Evolutionary conservation across 2,329 filamentous ascomycete genomes (phyloP).

Genomic region (Hypoxylon sp.): DNA sequence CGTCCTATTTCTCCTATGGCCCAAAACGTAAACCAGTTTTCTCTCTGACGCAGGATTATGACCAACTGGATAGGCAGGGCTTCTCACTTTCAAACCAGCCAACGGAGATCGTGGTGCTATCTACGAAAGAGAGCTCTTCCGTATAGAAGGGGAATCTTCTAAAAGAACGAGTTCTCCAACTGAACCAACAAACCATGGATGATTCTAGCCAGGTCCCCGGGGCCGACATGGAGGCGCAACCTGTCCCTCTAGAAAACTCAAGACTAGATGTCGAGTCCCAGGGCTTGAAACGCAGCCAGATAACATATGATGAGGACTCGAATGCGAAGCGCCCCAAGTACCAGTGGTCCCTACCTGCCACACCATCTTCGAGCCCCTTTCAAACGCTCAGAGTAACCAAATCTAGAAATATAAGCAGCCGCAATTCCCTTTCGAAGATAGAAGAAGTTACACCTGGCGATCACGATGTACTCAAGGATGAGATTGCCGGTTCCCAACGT

Average conservation of each 20-base stretch:
- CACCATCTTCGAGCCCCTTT: conserved; percentile 38
- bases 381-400: conserved; percentile 46
- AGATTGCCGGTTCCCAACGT: conserved; percentile 12
- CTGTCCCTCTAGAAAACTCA: neutral
- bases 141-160: neutral
- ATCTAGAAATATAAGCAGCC: conserved; percentile 16
- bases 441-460: neutral
- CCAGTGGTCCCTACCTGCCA: conserved; percentile 22
- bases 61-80: conserved; percentile 2
- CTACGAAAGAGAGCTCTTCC: neutral
- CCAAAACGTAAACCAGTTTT: neutral
- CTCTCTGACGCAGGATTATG: conserved; percentile 3
- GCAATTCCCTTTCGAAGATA: neutral
- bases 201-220: neutral
- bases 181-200: neutral
- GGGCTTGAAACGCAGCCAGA: conserved; percentile 25
- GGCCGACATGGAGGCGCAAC: neutral
- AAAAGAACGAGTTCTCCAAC: neutral
- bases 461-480: conserved; percentile 4
- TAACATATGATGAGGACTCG: conserved; percentile 4
- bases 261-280: neutral
- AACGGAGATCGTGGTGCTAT: neutral
- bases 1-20: neutral
- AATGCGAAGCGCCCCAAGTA: conserved; percentile 27
- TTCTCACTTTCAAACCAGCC: neutral